Base-by-base conservation (phyloP, 2,329 filamentous ascomycete species). In the Colletotrichum trifolii region DNA sequence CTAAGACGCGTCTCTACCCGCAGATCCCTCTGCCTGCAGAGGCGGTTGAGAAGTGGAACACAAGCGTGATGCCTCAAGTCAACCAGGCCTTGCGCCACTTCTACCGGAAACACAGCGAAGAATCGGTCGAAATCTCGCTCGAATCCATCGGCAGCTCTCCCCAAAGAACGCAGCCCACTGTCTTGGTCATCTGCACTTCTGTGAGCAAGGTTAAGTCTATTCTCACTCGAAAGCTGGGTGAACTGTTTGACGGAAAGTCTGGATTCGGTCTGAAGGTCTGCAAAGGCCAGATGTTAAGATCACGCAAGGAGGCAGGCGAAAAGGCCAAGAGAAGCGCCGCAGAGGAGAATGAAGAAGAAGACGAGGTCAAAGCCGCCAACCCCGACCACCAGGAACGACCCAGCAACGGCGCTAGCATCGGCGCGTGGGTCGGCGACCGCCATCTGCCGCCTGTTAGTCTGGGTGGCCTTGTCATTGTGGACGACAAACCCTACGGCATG, bases 401-500 rank as follows among this genome's bases (percentile, higher is more conserved):
- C 1, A 78, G 87, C 0, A 97, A 94, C 70, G 95, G 95, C 1
- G 95, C 95, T 8, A 97, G 94, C 47, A 97, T 98, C 64, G 95
- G 95, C 7, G 94, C 94, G 1, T 97, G 93, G 83, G 89, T 92
- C 54, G 91, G 92, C 62, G 88, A 94, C 69, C 89, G 92, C 48
- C 95, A 97, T 73, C 82, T 97, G 3, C 94, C 94, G 6, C 93
- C 95, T 2, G 95, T 97, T 3, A 96, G 93, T 38, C 94, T 97
- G 70, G 95, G 95, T 11, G 95, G 95, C 8, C 85, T 97, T 4
- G 88, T 98, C 45, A 81, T 96, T 38, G 88, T 98, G 2, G 94
- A 98, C 73, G 89, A 91, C 60, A 89, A 91, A 75, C 88, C 92
- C 0, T 96, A 94, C 72, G 95, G 95, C 11, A 96, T 98, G 92